Conservation (phyloP, 108 stramenopile genomes). For the Phaeodactylum tricornutum region DNA sequence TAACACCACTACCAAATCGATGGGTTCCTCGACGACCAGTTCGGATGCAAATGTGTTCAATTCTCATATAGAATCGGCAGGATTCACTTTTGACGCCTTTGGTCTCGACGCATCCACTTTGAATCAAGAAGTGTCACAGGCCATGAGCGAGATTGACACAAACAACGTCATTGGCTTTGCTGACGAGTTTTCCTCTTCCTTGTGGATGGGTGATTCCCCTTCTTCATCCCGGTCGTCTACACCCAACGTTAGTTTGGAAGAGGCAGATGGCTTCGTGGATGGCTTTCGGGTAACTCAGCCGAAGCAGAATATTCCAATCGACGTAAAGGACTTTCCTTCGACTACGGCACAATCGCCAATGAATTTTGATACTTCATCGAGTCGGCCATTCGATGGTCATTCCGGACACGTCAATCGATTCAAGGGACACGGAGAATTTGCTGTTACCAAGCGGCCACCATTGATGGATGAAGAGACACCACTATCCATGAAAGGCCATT, state of each 20-base stretch:
- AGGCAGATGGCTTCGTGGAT: slow-evolving; percentile 29
- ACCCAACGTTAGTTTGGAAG: slow-evolving; percentile 12
- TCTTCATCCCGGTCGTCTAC: slow-evolving; percentile 12
- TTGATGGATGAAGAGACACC: no score
- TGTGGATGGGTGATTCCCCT: slow-evolving; percentile 30
- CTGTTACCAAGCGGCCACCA: no score
- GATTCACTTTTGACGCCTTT: slow-evolving; percentile 67
- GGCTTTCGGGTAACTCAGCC: slow-evolving; percentile 21
- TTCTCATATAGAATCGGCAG: slow-evolving; percentile 13
- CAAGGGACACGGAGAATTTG: slow-evolving; percentile 11
- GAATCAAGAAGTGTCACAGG: slow-evolving; percentile 56
- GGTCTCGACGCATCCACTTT: slow-evolving; percentile 46
- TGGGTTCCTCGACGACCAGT: slow-evolving; percentile 4
- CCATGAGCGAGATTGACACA: slow-evolving; percentile 41
- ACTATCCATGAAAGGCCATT: no score
- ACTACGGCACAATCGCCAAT: slow-evolving; percentile 13
- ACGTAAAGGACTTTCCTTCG: slow-evolving; percentile 3
- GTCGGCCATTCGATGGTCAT: background rate
- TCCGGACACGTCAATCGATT: slow-evolving; percentile 9
- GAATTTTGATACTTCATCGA: slow-evolving; percentile 3
- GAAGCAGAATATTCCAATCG: slow-evolving; percentile 1
- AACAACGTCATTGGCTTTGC: slow-evolving; percentile 3
- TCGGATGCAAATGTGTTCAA: slow-evolving; percentile 11
- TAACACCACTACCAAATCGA: background rate
- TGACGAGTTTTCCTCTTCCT: slow-evolving; percentile 6